These are phyloP conservation scores for Diplotaxis tenuifolia DNA, from an alignment of 345 rosid species.

Conservation along the genomic window DNA sequence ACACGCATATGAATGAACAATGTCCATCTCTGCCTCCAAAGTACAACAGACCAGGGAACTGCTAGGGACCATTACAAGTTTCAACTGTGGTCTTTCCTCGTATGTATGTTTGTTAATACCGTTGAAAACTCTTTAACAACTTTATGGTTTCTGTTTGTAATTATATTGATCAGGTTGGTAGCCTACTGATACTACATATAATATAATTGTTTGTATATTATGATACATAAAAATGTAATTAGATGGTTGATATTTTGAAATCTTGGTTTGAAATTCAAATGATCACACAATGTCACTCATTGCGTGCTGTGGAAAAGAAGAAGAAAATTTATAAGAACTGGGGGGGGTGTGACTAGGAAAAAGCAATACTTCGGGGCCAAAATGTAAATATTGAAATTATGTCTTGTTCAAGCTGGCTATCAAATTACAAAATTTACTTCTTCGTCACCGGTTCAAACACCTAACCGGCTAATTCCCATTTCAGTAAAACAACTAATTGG, in stretches of 20 bases:
- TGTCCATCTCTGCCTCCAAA: slow-evolving; percentile 90
- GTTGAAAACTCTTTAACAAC: neutral
- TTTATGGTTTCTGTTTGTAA: slow-evolving; percentile 2
- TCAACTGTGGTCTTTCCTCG: neutral
- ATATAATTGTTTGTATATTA: slow-evolving; percentile 15
- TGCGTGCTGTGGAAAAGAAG: neutral
- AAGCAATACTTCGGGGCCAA: no score
- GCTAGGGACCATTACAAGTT: slow-evolving; percentile 42
- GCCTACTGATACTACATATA: neutral
- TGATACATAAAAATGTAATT: neutral
- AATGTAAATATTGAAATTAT: no score
- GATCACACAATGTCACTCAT: neutral
- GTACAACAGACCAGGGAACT: slow-evolving; percentile 58
- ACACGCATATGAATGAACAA: slow-evolving; percentile 80
- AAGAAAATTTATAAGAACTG: no score
- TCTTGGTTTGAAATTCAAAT: neutral
- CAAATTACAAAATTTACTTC: no score
- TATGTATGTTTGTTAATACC: slow-evolving; percentile 14
- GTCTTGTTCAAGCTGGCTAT: no score
- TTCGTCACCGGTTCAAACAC: neutral
- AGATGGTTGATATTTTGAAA: neutral
- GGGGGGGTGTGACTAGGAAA: no score
- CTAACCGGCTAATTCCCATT: neutral
- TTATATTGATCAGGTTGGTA: slow-evolving; percentile 17
- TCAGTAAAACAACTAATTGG: neutral